Conservation (phyloP, 495 filamentous ascomycete species). For the Cairneyella variabilis region DNA sequence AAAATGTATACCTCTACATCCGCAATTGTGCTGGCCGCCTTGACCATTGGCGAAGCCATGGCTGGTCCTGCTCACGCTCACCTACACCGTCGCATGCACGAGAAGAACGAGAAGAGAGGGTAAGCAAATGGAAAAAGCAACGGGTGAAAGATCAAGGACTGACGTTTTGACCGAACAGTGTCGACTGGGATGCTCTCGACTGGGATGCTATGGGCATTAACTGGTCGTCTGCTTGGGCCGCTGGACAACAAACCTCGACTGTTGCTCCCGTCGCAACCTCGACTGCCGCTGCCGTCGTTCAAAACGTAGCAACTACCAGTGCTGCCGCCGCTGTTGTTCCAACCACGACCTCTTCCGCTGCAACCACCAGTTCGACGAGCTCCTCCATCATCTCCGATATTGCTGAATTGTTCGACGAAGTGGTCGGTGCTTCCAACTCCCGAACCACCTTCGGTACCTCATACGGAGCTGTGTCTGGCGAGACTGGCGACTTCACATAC, state of each 20-base stretch:
- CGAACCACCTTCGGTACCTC: slow-evolving; percentile 11
- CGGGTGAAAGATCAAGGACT: not conserved
- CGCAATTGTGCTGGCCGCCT: slow-evolving; percentile 23
- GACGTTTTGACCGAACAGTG: slow-evolving; percentile 9
- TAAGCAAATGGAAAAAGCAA: slow-evolving; percentile 9
- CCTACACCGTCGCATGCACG: slow-evolving; percentile 17
- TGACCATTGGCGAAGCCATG: slow-evolving; percentile 23
- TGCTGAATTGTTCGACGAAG: not conserved
- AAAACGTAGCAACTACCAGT: not conserved
- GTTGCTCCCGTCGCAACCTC: not conserved
- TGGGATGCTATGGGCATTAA: slow-evolving; percentile 25
- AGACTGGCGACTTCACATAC: slow-evolving; percentile 32
- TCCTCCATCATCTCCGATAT: not conserved
- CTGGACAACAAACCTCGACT: slow-evolving; percentile 10
- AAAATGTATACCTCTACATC: slow-evolving; percentile 23
- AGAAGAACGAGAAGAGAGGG: slow-evolving; percentile 25
- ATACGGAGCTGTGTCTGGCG: slow-evolving; percentile 13
- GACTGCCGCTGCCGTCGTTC: slow-evolving; percentile 1
- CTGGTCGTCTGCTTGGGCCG: slow-evolving; percentile 21
- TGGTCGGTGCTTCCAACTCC: slow-evolving; percentile 16
- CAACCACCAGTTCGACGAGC: not conserved
- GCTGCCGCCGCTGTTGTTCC: not conserved
- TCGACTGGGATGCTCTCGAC: slow-evolving; percentile 19
- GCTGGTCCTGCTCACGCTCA: slow-evolving; percentile 26
- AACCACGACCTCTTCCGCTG: not conserved